phyloP scores from a whole-genome alignment of 768 basidiomycete species.

The Pleurotus platypus region DNA sequence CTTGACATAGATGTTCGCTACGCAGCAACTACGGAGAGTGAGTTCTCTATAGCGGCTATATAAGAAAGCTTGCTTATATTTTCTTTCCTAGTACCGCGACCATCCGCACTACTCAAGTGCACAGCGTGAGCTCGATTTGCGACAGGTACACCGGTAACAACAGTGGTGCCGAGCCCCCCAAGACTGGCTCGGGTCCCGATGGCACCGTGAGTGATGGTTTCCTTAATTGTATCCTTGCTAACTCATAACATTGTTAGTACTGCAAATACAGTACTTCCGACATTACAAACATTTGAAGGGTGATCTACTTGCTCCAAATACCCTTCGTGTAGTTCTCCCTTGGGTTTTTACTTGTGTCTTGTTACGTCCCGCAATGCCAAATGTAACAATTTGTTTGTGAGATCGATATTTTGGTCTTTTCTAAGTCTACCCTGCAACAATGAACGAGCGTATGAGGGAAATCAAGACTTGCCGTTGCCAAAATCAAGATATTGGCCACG shows the following conservation, averaged over 20 bases:
- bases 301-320: no score
- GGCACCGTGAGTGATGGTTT: slow-evolving; percentile 18
- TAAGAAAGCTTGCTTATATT: background rate
- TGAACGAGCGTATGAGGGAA: no score
- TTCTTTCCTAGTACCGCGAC: slow-evolving; percentile 23
- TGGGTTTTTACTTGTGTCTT: no score
- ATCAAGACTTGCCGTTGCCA: no score
- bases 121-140: slow-evolving; percentile 28
- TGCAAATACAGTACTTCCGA: slow-evolving; percentile 6
- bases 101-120: slow-evolving; percentile 27
- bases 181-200: slow-evolving; percentile 27
- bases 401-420: no score
- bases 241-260: background rate
- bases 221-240: background rate
- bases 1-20: background rate
- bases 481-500: no score
- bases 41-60: slow-evolving; percentile 5
- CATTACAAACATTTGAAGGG: background rate
- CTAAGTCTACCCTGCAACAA: no score
- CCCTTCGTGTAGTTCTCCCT: no score
- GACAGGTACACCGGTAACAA: slow-evolving; percentile 26
- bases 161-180: slow-evolving; percentile 25
- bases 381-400: no score
- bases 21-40: slow-evolving; percentile 34
- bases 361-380: no score